These are phyloP conservation scores for Cryptococcus maquisensis DNA, from an alignment of 1,284 basidiomycete genomes.

Conservation along the genomic window DNA sequence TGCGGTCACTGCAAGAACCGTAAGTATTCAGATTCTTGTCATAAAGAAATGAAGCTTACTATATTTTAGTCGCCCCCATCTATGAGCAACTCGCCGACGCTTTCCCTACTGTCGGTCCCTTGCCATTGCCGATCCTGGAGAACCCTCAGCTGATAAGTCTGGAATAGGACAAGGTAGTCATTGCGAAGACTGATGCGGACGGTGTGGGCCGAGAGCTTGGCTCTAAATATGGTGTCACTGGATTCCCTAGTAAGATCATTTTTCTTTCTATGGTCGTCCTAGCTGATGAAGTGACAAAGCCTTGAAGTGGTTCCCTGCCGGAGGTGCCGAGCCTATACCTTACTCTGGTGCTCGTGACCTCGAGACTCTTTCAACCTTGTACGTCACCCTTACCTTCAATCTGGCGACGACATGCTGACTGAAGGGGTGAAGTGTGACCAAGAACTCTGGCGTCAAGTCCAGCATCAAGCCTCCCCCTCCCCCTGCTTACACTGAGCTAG, in stretches of 20 bases:
- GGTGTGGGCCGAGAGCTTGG: conserved; percentile 62
- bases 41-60: conserved; percentile 21
- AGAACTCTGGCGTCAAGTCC: conserved; percentile 74
- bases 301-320: conserved; percentile 80
- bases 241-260: conserved; percentile 77
- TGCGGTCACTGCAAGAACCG: conserved; percentile 53
- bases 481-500: conserved; percentile 65
- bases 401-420: not conserved
- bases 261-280: not conserved
- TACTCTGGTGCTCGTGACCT: conserved; percentile 80
- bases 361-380: conserved; percentile 71
- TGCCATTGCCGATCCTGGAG: conserved; percentile 42
- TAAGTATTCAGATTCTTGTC: conserved; percentile 10
- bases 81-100: conserved; percentile 88
- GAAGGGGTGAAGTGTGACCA: conserved; percentile 57
- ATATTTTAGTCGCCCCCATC: conserved; percentile 67
- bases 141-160: conserved; percentile 46
- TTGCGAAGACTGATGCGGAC: conserved; percentile 93
- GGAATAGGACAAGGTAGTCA: conserved; percentile 65
- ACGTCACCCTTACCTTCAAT: conserved; percentile 34
- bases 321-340: conserved; percentile 60
- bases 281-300: conserved; percentile 52
- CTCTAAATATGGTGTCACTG: conserved; percentile 65
- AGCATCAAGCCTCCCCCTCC: conserved; percentile 79
- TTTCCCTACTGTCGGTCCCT: conserved; percentile 52